These are phyloP conservation scores for Prunus kanzakura DNA, from an alignment of 306 rosid species.

Conservation along the genomic window DNA sequence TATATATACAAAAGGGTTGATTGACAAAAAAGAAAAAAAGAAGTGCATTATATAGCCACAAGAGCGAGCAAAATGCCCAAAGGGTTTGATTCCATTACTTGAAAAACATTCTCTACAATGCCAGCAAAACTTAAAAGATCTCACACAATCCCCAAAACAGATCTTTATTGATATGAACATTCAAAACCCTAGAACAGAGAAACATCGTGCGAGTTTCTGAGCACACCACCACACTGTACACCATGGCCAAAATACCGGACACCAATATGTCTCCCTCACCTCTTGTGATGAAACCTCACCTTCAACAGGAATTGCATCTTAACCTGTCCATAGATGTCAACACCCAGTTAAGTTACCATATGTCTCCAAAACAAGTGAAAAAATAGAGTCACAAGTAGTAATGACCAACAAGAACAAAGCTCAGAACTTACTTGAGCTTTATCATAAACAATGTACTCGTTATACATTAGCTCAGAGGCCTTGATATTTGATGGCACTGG, in stretches of 20 bases:
- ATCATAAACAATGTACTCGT: conserved; percentile 86
- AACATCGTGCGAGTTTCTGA: conserved; percentile 24
- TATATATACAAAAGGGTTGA: no score
- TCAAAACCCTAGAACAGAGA: background rate
- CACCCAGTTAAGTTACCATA: background rate
- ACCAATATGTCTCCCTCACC: conserved; percentile 40
- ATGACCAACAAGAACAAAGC: conserved; percentile 5
- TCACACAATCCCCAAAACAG: conserved; percentile 55
- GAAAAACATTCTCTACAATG: conserved; percentile 12
- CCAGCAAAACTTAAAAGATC: conserved; percentile 38
- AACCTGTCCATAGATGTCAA: conserved; percentile 43
- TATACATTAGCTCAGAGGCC: conserved; percentile 86
- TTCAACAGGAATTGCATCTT: conserved; percentile 94
- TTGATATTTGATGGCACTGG: conserved; percentile 69
- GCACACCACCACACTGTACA: conserved; percentile 23
- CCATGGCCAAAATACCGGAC: conserved; percentile 25
- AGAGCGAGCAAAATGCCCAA: background rate
- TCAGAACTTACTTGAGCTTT: conserved; percentile 78
- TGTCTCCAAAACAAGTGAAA: background rate
- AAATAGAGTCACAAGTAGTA: background rate
- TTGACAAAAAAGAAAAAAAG: no score
- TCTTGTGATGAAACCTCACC: conserved; percentile 87
- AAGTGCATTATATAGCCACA: background rate
- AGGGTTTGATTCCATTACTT: conserved; percentile 22
- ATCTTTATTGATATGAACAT: conserved; percentile 30